Evolutionary conservation across 345 rosid species (phyloP), one percentile per base, ranked within the genome.

Genomic region (Dipteronia sinensis): DNA sequence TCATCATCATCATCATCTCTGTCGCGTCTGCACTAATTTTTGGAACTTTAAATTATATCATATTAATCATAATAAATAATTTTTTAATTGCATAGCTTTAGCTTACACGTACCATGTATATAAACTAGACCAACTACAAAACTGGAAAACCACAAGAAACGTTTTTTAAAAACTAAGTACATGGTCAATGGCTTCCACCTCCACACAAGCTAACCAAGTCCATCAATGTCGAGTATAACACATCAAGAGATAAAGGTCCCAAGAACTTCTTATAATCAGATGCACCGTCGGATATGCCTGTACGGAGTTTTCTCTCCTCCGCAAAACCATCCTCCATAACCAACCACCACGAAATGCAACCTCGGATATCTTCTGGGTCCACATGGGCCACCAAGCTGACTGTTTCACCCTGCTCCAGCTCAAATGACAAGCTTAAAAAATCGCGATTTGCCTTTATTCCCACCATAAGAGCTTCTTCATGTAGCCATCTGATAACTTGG

Each of bases 401-500:
- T 63, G 89, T 85, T 76, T 92, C 97, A 38, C 98, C 95, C 78
- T 89, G 97, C 69, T 86, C 96, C 65, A 96, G 86, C 90, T 96
- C 97, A 64, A 96, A 84, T 1, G 97, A 88, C 83, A 96, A 65
- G 68, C 90, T 86, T 65, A 92, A 81, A 76, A 92, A 94, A 70
- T 94, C 97, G 0, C 95, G 72, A 77, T 84, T 88, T 55, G 91
- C 94, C 78, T 96, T 96, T 73, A 89, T 86, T 72, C 97, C 98
- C 22, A 91, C 95, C 62, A 73, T 87, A 67, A 90, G 89, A 8
- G 98, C 99, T 87, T 92, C 97, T 82, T 90, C 97, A 2, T 92
- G 92, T 64, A 96, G 90, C 98, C 99, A 96, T 15, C 90, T 87
- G 72, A 96, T 89, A n/a, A 95, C 91, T 87, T 95, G 99, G 83